Percentiles rank a stretch among this genome's conserved stretches.
Conservation (phyloP, 1,284 basidiomycete species). For the Heterobasidion irregulare region DNA sequence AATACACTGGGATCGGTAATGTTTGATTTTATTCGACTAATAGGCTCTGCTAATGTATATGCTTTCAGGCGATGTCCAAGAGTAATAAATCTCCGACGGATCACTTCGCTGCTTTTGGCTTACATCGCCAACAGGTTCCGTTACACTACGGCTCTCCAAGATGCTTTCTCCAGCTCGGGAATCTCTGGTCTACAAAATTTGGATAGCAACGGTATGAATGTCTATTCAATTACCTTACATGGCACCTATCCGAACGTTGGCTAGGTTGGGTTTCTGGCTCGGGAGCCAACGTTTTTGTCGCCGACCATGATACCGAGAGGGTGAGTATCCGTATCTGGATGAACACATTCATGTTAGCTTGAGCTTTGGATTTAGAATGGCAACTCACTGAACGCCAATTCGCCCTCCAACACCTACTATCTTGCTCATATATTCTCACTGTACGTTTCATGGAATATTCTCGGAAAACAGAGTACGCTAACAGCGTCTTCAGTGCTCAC, state of each 20-base stretch:
- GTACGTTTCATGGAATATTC: conserved; percentile 10
- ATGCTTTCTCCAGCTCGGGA: conserved; percentile 39
- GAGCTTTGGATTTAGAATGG: conserved; percentile 29
- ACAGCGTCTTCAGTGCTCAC: conserved; percentile 30
- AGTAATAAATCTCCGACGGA: conserved; percentile 24
- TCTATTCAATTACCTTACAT: background rate
- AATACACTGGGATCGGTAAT: conserved; percentile 45
- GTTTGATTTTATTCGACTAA: no score
- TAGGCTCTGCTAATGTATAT: background rate
- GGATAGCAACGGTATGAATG: conserved; percentile 37
- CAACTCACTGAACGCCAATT: conserved; percentile 46
- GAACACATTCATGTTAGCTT: background rate
- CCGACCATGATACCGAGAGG: conserved; percentile 65
- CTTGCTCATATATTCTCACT: conserved; percentile 58
- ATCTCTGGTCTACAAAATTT: conserved; percentile 47
- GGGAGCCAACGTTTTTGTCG: conserved; percentile 57
- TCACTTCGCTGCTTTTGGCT: no score
- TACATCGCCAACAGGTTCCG: conserved; percentile 38
- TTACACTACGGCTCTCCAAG: conserved; percentile 43
- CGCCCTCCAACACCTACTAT: conserved; percentile 56
- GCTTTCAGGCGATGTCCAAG: conserved; percentile 50
- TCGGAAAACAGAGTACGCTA: background rate
- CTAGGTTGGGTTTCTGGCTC: conserved; percentile 49
- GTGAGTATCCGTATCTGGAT: conserved; percentile 23
- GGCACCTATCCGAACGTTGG: background rate